A percentile compares a stretch with the other conserved stretches of the same genome.
These are phyloP conservation scores for Capsella bursapastoris DNA, from an alignment of 345 rosid species.

Conservation along the genomic window DNA sequence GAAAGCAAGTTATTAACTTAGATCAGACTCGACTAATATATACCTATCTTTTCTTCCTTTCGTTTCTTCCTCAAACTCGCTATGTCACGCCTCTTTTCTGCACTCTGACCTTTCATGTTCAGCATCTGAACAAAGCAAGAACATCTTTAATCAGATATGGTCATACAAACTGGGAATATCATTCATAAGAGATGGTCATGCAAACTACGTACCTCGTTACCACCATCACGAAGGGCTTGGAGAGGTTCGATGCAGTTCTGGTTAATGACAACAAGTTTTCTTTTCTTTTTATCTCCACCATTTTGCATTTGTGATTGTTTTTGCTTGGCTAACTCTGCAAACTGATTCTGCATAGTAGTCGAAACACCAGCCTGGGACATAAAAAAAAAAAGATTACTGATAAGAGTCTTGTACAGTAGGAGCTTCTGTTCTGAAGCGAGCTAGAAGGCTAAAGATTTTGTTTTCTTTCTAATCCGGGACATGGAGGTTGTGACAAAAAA, in stretches of 20 bases:
- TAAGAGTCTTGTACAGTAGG: conserved; percentile 1
- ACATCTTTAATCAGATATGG: not conserved
- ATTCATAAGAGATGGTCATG: not conserved
- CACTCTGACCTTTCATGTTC: conserved; percentile 58
- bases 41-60: conserved; percentile 86
- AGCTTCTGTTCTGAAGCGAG: conserved; percentile 19
- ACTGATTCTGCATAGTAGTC: conserved; percentile 70
- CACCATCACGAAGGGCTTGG: conserved; percentile 76
- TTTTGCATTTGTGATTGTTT: conserved; percentile 40
- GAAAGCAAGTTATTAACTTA: not conserved
- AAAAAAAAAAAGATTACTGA: not conserved
- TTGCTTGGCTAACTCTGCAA: conserved; percentile 67
- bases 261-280: conserved; percentile 77
- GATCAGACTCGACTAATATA: not conserved
- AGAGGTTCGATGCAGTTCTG: conserved; percentile 95
- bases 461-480: not conserved
- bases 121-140: conserved; percentile 52
- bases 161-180: not conserved
- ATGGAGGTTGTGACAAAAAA: not conserved
- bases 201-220: conserved; percentile 61
- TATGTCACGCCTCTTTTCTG: conserved; percentile 58
- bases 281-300: conserved; percentile 52
- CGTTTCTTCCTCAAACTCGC: conserved; percentile 63
- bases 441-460: conserved; percentile 8
- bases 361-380: conserved; percentile 75